Conservation (phyloP, 1,139 yeast species). For the Geotrichum fermentans region DNA sequence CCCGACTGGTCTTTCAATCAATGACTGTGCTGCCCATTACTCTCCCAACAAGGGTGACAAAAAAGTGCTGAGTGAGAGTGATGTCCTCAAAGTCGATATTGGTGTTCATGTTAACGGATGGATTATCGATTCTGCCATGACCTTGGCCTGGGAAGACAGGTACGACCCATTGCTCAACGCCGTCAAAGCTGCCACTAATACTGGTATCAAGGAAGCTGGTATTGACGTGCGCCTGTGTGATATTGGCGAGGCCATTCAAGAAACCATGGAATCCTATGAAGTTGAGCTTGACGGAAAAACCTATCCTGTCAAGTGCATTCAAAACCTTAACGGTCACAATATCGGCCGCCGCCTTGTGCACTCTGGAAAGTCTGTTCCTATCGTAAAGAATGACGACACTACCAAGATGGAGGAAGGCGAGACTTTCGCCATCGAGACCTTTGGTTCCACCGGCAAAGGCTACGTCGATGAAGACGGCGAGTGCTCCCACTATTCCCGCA, state of each 20-base stretch:
- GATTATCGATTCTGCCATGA: constrained; percentile 92
- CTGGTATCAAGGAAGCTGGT: constrained; percentile 91
- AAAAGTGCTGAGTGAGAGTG: constrained; percentile 71
- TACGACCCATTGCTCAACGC: constrained; percentile 78
- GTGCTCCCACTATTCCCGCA: constrained; percentile 84
- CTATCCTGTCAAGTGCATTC: constrained; percentile 79
- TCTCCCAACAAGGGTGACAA: constrained; percentile 96
- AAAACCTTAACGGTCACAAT: constrained; percentile 92
- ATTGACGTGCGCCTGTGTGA: constrained; percentile 93
- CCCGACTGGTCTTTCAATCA: constrained; percentile 92
- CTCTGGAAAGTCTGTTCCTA: constrained; percentile 94
- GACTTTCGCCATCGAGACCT: constrained; percentile 95
- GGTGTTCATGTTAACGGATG: constrained; percentile 98
- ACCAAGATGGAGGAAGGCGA: constrained; percentile 99
- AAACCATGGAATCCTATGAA: constrained; percentile 95
- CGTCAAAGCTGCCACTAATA: constrained; percentile 86
- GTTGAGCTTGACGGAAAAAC: constrained; percentile 83
- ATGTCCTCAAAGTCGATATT: constrained; percentile 93
- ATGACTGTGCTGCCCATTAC: constrained; percentile 95
- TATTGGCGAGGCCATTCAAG: constrained; percentile 93
- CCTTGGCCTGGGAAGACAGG: constrained; percentile 72
- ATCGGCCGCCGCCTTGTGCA: constrained; percentile 81
- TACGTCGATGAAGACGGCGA: constrained; percentile 84
- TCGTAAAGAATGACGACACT: constrained; percentile 84
- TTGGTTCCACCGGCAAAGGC: constrained; percentile 95